Percentiles rank a stretch among this genome's conserved stretches.
phyloP scores from a whole-genome alignment of 352 stramenopile species.

The Phytophthora pseudosyringae region DNA sequence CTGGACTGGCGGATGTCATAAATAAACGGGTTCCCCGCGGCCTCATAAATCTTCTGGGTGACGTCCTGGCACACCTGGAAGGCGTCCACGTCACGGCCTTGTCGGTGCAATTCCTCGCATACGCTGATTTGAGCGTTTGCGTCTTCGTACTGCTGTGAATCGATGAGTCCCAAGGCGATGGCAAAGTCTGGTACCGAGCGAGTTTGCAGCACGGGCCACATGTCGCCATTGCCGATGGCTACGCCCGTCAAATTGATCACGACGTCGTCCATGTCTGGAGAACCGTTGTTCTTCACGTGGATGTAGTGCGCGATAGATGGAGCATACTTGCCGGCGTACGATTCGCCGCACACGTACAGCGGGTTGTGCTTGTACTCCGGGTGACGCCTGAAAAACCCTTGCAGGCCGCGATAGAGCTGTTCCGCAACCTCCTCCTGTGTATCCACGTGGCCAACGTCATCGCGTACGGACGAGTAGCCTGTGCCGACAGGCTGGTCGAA shows the following conservation, averaged over 20 bases:
- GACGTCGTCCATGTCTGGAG: conserved; percentile 39
- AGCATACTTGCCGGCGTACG: conserved; percentile 98
- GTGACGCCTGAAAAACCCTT: conserved; percentile 91
- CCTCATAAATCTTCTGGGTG: conserved; percentile 79
- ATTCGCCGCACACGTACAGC: conserved; percentile 90
- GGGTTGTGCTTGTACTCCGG: conserved; percentile 74
- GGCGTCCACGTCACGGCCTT: conserved; percentile 76
- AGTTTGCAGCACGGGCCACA: conserved; percentile 87
- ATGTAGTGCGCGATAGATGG: conserved; percentile 95
- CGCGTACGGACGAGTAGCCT: conserved; percentile 75
- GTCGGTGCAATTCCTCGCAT: conserved; percentile 77
- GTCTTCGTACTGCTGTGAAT: conserved; percentile 83
- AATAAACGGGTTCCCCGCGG: conserved; percentile 82
- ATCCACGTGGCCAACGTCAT: conserved; percentile 75
- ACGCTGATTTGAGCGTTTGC: conserved; percentile 77
- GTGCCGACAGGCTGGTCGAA: conserved; percentile 86
- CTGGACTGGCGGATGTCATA: conserved; percentile 79
- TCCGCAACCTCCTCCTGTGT: conserved; percentile 70
- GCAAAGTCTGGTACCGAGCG: conserved; percentile 82
- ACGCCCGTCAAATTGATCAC: conserved; percentile 86
- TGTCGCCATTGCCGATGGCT: conserved; percentile 91
- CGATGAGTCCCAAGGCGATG: conserved; percentile 79
- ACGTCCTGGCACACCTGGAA: conserved; percentile 74
- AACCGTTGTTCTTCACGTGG: conserved; percentile 77
- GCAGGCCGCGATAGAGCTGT: conserved; percentile 94